Evolutionary conservation across 306 rosid species (phyloP).

Genomic region (Castanea sativa): DNA sequence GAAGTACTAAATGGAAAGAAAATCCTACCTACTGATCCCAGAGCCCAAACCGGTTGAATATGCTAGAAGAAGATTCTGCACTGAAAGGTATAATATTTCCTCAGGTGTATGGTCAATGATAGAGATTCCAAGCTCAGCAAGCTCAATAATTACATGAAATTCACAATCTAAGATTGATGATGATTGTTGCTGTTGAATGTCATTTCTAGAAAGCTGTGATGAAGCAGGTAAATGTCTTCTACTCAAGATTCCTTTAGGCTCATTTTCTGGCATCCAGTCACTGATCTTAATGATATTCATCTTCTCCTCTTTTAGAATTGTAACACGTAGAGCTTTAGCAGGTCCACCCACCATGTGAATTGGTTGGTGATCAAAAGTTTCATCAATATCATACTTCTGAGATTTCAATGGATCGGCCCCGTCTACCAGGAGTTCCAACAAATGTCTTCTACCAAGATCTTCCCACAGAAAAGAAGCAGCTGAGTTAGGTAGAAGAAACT

Average conservation of each 20-base stretch:
- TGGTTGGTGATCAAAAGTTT: conserved; percentile 77
- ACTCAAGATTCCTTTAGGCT: conserved; percentile 43
- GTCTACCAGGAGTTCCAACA: conserved; percentile 75
- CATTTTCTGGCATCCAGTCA: conserved; percentile 95
- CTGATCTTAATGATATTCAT: conserved; percentile 69
- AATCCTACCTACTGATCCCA: conserved; percentile 81
- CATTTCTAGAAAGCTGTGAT: conserved; percentile 41
- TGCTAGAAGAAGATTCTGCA: conserved; percentile 78
- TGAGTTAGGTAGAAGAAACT: conserved; percentile 72
- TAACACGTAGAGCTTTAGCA: conserved; percentile 68
- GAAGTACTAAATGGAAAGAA: conserved; percentile 1
- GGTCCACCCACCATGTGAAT: conserved; percentile 53
- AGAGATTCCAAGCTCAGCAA: conserved; percentile 88
- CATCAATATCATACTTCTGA: conserved; percentile 74
- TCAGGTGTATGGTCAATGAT: conserved; percentile 90
- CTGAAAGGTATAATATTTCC: conserved; percentile 79
- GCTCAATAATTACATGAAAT: conserved; percentile 73
- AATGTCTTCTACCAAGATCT: conserved; percentile 89
- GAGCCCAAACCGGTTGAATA: conserved; percentile 91
- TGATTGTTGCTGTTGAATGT: conserved; percentile 45
- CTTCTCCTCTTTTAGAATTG: conserved; percentile 80
- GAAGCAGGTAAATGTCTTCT: conserved; percentile 38
- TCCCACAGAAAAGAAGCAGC: conserved; percentile 93
- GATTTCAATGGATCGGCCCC: conserved; percentile 72
- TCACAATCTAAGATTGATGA: conserved; percentile 58